A percentile compares a stretch with the other conserved stretches of the same genome.
phyloP scores from a whole-genome alignment of 208 protist species.

The Wallacemonas sp. region DNA sequence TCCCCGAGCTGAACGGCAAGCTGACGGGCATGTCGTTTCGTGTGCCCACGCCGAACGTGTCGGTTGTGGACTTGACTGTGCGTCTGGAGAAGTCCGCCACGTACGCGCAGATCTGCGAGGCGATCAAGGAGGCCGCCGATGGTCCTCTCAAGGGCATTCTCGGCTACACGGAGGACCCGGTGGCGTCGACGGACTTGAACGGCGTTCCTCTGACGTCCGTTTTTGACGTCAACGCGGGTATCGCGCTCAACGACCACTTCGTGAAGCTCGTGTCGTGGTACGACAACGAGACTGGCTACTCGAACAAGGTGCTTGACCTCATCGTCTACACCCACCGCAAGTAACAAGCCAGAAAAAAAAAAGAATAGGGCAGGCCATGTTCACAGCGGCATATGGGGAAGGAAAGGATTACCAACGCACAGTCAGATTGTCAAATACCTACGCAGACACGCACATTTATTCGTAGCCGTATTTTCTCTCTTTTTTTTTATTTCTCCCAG shows the following conservation, averaged over 20 bases:
- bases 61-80: slow-evolving; percentile 49
- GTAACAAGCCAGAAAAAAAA: slow-evolving; percentile 5
- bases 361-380: background rate
- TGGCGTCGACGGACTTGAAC: slow-evolving; percentile 97
- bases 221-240: slow-evolving; percentile 93
- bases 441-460: no score
- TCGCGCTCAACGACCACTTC: slow-evolving; percentile 97
- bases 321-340: slow-evolving; percentile 43
- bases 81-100: slow-evolving; percentile 34
- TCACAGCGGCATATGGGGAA: no score
- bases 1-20: slow-evolving; percentile 76
- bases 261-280: slow-evolving; percentile 99
- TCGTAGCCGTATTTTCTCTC: no score
- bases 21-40: slow-evolving; percentile 97
- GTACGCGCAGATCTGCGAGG: slow-evolving; percentile 44
- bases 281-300: slow-evolving; percentile 99
- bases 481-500: no score
- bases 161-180: slow-evolving; percentile 95
- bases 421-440: no score
- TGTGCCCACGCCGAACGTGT: slow-evolving; percentile 88
- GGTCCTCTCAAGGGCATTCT: slow-evolving; percentile 95
- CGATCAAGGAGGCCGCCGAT: slow-evolving; percentile 37
- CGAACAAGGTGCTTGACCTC: slow-evolving; percentile 96
- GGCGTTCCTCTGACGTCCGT: slow-evolving; percentile 97
- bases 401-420: no score